Evolutionary conservation across 2,329 filamentous ascomycete species (phyloP).

Genomic region (Mycosphaerella sp.): DNA sequence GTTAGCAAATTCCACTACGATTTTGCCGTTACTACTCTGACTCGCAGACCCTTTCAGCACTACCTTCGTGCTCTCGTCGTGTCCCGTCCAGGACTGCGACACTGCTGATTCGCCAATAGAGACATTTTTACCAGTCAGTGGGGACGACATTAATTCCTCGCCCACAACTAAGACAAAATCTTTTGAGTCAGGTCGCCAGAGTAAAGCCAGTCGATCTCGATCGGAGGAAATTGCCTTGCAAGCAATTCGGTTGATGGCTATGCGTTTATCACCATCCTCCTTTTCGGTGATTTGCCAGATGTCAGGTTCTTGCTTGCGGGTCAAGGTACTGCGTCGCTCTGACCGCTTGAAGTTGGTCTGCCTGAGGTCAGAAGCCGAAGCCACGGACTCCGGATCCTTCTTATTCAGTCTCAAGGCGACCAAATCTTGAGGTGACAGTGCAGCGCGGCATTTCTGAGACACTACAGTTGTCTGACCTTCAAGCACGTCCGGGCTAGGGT

Average conservation of each 20-base stretch:
- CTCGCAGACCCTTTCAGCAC: constrained; percentile 8
- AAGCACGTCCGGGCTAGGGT: constrained; percentile 11
- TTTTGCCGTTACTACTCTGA: constrained; percentile 9
- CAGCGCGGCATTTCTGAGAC: not conserved
- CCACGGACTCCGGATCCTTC: not conserved
- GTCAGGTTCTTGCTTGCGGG: not conserved
- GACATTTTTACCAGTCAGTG: not conserved
- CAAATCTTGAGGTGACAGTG: not conserved
- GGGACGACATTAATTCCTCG: not conserved
- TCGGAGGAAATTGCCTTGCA: constrained; percentile 4
- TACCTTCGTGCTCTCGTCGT: not conserved
- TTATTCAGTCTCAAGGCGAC: not conserved
- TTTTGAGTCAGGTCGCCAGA: constrained; percentile 2
- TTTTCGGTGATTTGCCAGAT: not conserved
- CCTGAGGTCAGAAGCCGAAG: not conserved
- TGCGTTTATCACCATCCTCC: not conserved
- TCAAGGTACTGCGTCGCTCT: not conserved
- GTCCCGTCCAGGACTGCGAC: not conserved
- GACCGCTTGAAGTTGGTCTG: not conserved
- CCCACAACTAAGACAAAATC: not conserved
- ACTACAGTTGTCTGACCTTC: constrained; percentile 3
- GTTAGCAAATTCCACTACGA: constrained; percentile 9
- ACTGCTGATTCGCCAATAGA: not conserved
- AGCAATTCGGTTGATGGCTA: constrained; percentile 4
- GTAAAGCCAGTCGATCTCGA: constrained; percentile 2